A percentile compares a stretch with the other conserved stretches of the same genome.
phyloP scores from a whole-genome alignment of 2,329 filamentous ascomycete species.

The Alternaria sp. region DNA sequence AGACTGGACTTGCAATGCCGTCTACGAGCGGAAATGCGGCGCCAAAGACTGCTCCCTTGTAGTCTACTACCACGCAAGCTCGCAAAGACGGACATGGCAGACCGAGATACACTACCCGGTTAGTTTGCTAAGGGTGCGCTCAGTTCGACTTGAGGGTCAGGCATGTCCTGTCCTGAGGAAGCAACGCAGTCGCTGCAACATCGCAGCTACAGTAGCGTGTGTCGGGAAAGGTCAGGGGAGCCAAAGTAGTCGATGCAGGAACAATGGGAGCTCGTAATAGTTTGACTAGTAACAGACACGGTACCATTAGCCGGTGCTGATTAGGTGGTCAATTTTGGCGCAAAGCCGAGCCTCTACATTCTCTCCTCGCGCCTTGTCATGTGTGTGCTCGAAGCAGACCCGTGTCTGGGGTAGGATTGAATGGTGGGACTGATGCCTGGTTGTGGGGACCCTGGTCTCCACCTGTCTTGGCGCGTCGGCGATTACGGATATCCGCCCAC shows the following conservation, averaged over 20 bases:
- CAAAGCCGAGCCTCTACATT: neutral
- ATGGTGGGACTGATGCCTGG: constrained; percentile 7
- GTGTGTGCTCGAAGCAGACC: neutral
- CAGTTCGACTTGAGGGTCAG: neutral
- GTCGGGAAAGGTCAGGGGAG: neutral
- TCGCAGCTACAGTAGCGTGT: neutral
- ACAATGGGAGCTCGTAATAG: neutral
- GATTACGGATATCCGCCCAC: constrained; percentile 7
- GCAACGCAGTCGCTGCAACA: neutral
- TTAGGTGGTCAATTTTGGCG: neutral
- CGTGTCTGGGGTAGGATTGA: neutral
- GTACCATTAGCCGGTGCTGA: neutral
- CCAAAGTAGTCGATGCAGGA: neutral
- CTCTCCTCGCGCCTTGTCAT: neutral
- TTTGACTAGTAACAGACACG: neutral
- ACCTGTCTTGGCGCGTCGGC: constrained; percentile 30
- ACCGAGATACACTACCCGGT: neutral
- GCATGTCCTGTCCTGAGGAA: neutral
- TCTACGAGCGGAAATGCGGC: neutral
- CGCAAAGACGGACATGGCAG: neutral
- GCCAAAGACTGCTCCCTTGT: constrained; percentile 1
- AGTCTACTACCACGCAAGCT: neutral
- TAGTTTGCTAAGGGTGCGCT: neutral
- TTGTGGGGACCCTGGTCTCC: constrained; percentile 10
- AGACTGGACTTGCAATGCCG: neutral